phyloP scores from a whole-genome alignment of 2,329 filamentous ascomycete genomes.

The Diaporthe capsici region DNA sequence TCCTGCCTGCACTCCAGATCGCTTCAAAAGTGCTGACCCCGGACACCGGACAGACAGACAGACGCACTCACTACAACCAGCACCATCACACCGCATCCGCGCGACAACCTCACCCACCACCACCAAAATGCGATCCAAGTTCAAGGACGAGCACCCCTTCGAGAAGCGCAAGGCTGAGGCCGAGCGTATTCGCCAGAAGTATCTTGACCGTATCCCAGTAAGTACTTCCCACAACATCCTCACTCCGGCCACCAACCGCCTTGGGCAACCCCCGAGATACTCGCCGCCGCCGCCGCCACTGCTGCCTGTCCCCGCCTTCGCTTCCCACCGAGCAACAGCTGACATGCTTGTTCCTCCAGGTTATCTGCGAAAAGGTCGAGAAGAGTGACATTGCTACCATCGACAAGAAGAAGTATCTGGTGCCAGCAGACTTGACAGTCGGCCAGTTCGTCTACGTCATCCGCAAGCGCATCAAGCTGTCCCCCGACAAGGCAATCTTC shows the following conservation, averaged over 20 bases:
- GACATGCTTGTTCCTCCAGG: slow-evolving; percentile 65
- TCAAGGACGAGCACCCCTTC: slow-evolving; percentile 99
- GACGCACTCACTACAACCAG: not conserved
- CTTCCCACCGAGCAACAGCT: slow-evolving; percentile 34
- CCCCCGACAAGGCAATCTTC: slow-evolving; percentile 99
- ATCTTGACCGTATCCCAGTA: slow-evolving; percentile 97
- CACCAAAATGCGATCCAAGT: slow-evolving; percentile 94
- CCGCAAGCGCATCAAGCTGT: slow-evolving; percentile 99
- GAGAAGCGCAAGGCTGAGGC: slow-evolving; percentile 99
- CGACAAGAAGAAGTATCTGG: slow-evolving; percentile 99
- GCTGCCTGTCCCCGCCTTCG: not conserved
- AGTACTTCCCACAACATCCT: slow-evolving; percentile 55
- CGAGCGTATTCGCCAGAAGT: slow-evolving; percentile 99
- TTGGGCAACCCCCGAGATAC: not conserved
- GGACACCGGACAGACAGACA: not conserved
- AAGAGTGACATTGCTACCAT: slow-evolving; percentile 99
- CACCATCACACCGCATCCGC: slow-evolving; percentile 40
- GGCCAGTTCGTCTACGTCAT: slow-evolving; percentile 99
- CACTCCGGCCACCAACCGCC: not conserved
- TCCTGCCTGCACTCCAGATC: not conserved
- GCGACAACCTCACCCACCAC: slow-evolving; percentile 45
- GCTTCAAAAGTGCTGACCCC: not conserved
- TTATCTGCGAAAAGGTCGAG: slow-evolving; percentile 99
- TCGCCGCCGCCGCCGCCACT: not conserved
- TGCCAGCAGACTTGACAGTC: slow-evolving; percentile 96